Base-by-base conservation (phyloP, 805 yeast species). In the Maudiozyma saulgeensis region DNA sequence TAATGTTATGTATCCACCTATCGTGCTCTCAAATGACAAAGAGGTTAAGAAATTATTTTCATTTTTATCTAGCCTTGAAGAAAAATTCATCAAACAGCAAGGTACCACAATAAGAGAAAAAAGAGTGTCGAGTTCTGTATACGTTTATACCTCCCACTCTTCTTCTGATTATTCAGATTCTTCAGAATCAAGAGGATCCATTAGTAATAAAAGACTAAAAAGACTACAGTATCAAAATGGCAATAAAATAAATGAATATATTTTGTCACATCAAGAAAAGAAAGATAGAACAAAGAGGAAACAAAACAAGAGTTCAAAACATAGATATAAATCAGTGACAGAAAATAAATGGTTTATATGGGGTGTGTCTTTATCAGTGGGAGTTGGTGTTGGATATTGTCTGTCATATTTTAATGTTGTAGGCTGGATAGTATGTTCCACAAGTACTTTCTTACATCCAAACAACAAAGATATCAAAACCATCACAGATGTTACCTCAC, bases 371-470 rank as follows among this genome's bases (percentile, higher is more conserved):
- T 43, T 63, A 8, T 56, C 66, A 1, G 53, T 62, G 1, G 67
- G 68, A 13, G 59, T 63, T 15, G 67, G 68, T 4, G 52, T 62
- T 9, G 67, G 67, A 2, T 63, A 58, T 45, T 63, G 58, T 49
- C 45, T 63, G 23, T 56, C 65, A 12, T 57, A 55, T 45, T 51
- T 56, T 37, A 52, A 54, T 23, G 53, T 60, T 2, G 5, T 21
- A 23, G 25, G 43, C 4, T 41, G 39, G 26, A n/a, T 41, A 13
- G 21, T 40, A 11, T 15, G 39, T 26, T 44, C 43, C 21, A 38
- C 37, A 16, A 38, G 15, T 11, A 38, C 21, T 1, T 19, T n/a
- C 13, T 1, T 35, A 6, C 38, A 15, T 15, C 18, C 16, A 13
- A 35, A 16, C 8, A 35, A 35, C 18, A 13, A 38, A 18, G 41